These are phyloP conservation scores for Phytopythium aichiense DNA, from an alignment of 352 stramenopile genomes.

Conservation along the genomic window DNA sequence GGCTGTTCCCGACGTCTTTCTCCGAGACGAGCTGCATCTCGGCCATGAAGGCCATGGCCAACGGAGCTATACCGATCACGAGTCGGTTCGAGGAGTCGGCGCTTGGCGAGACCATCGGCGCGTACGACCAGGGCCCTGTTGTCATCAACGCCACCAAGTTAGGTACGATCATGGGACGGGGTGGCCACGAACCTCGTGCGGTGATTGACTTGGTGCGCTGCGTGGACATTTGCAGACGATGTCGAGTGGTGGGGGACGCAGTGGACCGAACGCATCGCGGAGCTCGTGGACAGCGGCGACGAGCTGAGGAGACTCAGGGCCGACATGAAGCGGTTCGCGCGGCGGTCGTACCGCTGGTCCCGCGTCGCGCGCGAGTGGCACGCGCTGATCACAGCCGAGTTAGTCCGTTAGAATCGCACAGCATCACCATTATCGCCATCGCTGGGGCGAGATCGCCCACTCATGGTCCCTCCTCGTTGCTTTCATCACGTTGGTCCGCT, in stretches of 20 bases:
- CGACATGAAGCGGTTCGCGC: constrained; percentile 60
- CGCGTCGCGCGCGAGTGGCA: constrained; percentile 56
- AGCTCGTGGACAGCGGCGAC: constrained; percentile 28
- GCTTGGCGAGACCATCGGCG: constrained; percentile 52
- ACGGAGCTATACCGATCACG: constrained; percentile 89
- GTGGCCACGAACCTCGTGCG: neutral
- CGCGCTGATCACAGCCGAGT: constrained; percentile 24
- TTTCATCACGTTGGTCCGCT: neutral
- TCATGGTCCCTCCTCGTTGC: neutral
- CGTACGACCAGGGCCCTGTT: constrained; percentile 74
- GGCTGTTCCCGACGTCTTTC: constrained; percentile 88
- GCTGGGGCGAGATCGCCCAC: neutral
- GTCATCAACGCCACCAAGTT: neutral
- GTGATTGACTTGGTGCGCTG: neutral
- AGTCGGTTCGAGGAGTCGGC: constrained; percentile 62
- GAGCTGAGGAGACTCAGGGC: constrained; percentile 23
- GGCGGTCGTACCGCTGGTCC: constrained; percentile 46
- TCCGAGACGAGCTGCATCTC: constrained; percentile 91
- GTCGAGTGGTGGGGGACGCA: constrained; percentile 31
- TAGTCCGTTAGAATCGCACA: neutral
- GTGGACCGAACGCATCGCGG: constrained; percentile 49
- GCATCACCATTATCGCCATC: neutral
- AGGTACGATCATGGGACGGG: neutral
- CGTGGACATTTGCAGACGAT: constrained; percentile 7
- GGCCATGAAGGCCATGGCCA: constrained; percentile 91